phyloP scores from a whole-genome alignment of 495 filamentous ascomycete species.

The Ascobolus immersus region DNA sequence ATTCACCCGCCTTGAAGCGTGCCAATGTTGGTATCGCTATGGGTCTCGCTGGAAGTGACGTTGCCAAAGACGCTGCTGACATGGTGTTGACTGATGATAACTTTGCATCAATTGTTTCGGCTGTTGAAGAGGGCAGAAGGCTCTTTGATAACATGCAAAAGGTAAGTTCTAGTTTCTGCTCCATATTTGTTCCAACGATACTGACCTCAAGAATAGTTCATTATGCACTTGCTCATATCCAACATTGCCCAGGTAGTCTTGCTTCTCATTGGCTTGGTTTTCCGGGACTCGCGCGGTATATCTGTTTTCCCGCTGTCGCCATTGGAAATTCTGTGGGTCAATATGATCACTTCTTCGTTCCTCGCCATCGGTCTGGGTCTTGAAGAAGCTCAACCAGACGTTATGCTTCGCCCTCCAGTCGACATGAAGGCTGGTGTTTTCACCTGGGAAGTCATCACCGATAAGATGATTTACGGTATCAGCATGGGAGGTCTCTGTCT shows the following conservation, averaged over 20 bases:
- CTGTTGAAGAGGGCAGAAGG: constrained; percentile 33
- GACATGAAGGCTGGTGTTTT: constrained; percentile 27
- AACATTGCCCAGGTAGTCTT: constrained; percentile 32
- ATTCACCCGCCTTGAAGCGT: constrained; percentile 53
- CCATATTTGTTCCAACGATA: constrained; percentile 2
- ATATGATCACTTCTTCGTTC: constrained; percentile 33
- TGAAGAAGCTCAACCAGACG: constrained; percentile 30
- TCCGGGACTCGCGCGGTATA: constrained; percentile 23
- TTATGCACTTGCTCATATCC: constrained; percentile 31
- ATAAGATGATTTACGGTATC: constrained; percentile 33
- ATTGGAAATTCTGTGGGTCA: constrained; percentile 35
- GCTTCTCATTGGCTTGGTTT: constrained; percentile 30
- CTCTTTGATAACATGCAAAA: constrained; percentile 51
- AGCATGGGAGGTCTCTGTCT: constrained; percentile 32
- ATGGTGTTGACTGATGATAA: constrained; percentile 65
- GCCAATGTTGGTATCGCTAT: constrained; percentile 74
- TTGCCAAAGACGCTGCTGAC: constrained; percentile 66
- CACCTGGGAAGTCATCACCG: constrained; percentile 29
- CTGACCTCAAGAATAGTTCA: constrained; percentile 23
- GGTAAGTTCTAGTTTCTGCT: constrained; percentile 9
- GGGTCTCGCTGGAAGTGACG: constrained; percentile 52
- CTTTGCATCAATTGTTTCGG: constrained; percentile 54
- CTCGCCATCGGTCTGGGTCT: constrained; percentile 33
- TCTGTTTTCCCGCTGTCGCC: constrained; percentile 33
- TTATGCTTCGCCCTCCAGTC: constrained; percentile 29